These are phyloP conservation scores for Kluyveromyces sp. DNA, from an alignment of 1,139 yeast genomes.

Conservation along the genomic window DNA sequence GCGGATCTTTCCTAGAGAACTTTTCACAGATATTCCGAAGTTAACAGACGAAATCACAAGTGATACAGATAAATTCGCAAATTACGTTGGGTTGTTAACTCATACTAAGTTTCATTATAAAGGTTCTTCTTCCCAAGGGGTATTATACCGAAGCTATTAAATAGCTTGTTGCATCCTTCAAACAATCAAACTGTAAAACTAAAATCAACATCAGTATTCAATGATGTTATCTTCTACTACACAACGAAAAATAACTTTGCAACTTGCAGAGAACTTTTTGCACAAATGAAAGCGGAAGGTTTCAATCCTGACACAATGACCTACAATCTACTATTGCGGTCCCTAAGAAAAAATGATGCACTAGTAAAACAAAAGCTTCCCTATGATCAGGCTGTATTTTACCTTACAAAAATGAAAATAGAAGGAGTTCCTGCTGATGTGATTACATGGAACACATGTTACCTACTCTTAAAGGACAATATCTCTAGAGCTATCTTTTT, in stretches of 20 bases:
- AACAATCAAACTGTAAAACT: slow-evolving; percentile 31
- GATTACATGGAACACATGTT: slow-evolving; percentile 35
- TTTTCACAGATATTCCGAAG: slow-evolving; percentile 30
- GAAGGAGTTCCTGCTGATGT: slow-evolving; percentile 29
- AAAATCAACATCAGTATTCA: slow-evolving; percentile 34
- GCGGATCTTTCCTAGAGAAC: slow-evolving; percentile 15
- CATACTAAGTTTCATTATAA: slow-evolving; percentile 31
- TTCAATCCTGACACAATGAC: slow-evolving; percentile 36
- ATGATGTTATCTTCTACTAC: slow-evolving; percentile 38
- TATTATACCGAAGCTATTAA: slow-evolving; percentile 31
- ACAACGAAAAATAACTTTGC: slow-evolving; percentile 34
- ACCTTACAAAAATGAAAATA: slow-evolving; percentile 31
- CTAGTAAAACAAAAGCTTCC: slow-evolving; percentile 28
- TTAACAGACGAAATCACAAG: slow-evolving; percentile 27
- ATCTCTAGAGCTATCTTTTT: slow-evolving; percentile 23
- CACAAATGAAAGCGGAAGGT: slow-evolving; percentile 34
- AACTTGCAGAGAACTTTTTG: slow-evolving; percentile 36
- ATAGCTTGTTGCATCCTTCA: slow-evolving; percentile 35
- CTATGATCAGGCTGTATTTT: slow-evolving; percentile 28
- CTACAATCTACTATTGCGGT: slow-evolving; percentile 34
- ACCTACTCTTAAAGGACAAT: slow-evolving; percentile 26
- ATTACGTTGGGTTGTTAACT: slow-evolving; percentile 30
- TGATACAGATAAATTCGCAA: slow-evolving; percentile 24
- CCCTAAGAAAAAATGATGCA: slow-evolving; percentile 20
- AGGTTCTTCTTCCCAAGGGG: slow-evolving; percentile 31